Conservation (phyloP, 1,284 basidiomycete species). For the Filobasidium uniguttulatum region DNA sequence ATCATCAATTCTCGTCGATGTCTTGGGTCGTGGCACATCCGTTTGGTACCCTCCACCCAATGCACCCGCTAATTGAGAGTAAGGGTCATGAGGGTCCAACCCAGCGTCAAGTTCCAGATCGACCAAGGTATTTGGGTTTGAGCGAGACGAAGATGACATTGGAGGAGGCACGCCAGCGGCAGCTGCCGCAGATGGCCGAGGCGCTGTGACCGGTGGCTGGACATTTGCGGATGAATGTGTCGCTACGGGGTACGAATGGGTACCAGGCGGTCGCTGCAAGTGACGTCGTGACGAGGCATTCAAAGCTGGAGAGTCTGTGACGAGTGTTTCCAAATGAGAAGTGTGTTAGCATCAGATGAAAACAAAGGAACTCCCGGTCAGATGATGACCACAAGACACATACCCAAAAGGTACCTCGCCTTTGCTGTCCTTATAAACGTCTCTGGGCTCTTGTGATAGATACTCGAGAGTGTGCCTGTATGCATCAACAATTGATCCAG, state of each 20-base stretch:
- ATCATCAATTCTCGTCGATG: conserved; percentile 18
- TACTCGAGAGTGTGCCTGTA: conserved; percentile 36
- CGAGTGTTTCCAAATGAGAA: neutral
- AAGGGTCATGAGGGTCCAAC: conserved; percentile 25
- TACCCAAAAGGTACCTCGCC: conserved; percentile 27
- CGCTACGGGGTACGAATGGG: conserved; percentile 11
- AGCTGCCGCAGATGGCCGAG: no score
- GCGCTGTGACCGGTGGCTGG: conserved; percentile 1
- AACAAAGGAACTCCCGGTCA: neutral
- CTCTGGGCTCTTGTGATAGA: conserved; percentile 37
- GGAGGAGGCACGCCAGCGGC: no score
- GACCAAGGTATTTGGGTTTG: conserved; percentile 12
- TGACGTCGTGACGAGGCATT: conserved; percentile 36
- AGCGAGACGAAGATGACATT: no score
- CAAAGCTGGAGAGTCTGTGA: conserved; percentile 31
- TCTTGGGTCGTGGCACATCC: conserved; percentile 30
- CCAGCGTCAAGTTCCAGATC: conserved; percentile 2
- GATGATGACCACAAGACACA: no score
- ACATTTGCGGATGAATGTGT: conserved; percentile 2
- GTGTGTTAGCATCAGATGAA: neutral
- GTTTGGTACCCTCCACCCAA: conserved; percentile 26
- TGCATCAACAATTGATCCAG: conserved; percentile 55
- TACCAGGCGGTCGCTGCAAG: conserved; percentile 25
- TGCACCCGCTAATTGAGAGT: conserved; percentile 28
- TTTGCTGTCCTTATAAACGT: conserved; percentile 38